These are phyloP conservation scores for Xerocomus nothofagi DNA, from an alignment of 1,284 basidiomycete species.

Conservation along the genomic window DNA sequence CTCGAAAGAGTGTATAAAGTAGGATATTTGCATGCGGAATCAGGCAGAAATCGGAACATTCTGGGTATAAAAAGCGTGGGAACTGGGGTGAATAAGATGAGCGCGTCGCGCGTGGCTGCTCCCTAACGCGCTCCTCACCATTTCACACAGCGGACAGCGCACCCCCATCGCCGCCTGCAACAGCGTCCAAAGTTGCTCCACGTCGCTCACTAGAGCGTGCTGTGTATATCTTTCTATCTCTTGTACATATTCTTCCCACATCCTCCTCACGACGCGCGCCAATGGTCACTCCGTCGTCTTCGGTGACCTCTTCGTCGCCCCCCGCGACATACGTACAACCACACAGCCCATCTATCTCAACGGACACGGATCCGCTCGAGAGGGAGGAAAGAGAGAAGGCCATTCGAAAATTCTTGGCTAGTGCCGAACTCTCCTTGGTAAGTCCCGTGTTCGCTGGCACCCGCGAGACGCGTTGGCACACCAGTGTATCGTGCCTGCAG, in stretches of 20 bases:
- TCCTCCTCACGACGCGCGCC: constrained; percentile 38
- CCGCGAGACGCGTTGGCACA: constrained; percentile 47
- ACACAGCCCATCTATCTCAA: constrained; percentile 42
- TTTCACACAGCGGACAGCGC: constrained; percentile 33
- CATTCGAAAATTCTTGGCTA: constrained; percentile 69
- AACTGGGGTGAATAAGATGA: constrained; percentile 39
- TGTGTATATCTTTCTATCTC: constrained; percentile 10
- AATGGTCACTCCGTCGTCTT: constrained; percentile 77
- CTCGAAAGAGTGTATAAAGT: constrained; percentile 11
- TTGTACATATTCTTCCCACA: constrained; percentile 12
- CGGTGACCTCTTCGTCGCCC: constrained; percentile 74
- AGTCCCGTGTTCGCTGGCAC: constrained; percentile 38
- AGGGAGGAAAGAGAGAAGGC: constrained; percentile 60
- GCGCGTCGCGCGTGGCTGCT: constrained; percentile 47
- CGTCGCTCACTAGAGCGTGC: constrained; percentile 8
- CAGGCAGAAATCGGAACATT: constrained; percentile 25
- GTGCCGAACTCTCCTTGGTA: constrained; percentile 75
- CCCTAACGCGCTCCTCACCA: constrained; percentile 43
- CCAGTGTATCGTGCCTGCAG: constrained; percentile 16
- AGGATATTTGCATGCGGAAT: constrained; percentile 19
- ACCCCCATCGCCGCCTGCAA: constrained; percentile 38
- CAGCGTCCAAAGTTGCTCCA: constrained; percentile 10
- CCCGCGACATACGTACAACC: constrained; percentile 58
- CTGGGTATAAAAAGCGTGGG: constrained; percentile 32
- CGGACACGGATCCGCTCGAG: constrained; percentile 42